Base-by-base conservation (phyloP, 495 filamentous ascomycete species). In the Aspergillus panamensis region DNA sequence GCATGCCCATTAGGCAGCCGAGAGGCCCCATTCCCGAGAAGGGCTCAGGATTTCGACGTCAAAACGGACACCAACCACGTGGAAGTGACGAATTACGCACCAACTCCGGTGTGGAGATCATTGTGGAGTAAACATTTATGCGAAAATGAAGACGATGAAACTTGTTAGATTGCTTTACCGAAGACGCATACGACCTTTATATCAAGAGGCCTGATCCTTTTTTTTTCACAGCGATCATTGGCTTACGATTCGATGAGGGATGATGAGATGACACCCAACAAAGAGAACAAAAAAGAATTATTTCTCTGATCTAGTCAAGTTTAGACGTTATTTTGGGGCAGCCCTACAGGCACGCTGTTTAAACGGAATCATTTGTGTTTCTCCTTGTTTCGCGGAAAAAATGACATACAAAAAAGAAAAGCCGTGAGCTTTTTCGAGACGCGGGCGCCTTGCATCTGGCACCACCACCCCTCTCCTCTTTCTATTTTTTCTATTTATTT, bases 21-120 rank as follows among this genome's bases (percentile, higher is more conserved):
- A 84, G 87, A 64, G 90, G 90, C 37, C 91, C 92, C 31, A 76
- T 82, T 47, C 79, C 80, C 39, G 92, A 96, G 60, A 91, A 92
- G 74, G 84, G 83, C 44, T 73, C 84, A 55, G 90, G 89, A 14
- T 96, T 95, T 66, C 78, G 80, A 61, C 83, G 90, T 58, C 82
- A 86, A 62, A 92, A 91, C 69, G 91, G 91, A 60, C 92, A 96
- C 71, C 83, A 85, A 66, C 80, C 85, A 50, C 84, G 88, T 51
- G 85, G 89, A 57, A 94, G 90, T 73, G 92, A 92, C 80, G 87
- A 89, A 66, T 74, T 88, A 48, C 80, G 79, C 55, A 75, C 78
- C 55, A 81, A 77, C 60, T 82, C 79, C 49, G 78, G 79, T 39
- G 82, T 80, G 56, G 79, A 81, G 57, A 82, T 82, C 65, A 82